These are phyloP conservation scores for Myriosclerotinia scirpicola DNA, from an alignment of 2,329 filamentous ascomycete species.

Conservation along the genomic window DNA sequence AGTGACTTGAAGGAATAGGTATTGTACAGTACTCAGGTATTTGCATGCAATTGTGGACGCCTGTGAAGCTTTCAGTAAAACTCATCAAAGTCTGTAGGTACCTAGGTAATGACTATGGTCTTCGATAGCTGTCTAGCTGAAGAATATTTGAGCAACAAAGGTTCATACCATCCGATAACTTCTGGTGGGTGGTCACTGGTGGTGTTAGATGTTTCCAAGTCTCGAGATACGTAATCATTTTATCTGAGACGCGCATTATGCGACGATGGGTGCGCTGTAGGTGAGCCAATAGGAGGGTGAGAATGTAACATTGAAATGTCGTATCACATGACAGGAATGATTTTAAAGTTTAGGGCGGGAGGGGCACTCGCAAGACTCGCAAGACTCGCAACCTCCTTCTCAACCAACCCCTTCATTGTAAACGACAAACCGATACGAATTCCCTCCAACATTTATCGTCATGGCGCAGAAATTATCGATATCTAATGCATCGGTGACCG, in stretches of 20 bases:
- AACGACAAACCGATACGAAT: background rate
- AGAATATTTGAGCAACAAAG: background rate
- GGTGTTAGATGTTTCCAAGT: background rate
- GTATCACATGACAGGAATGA: background rate
- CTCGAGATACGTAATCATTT: background rate
- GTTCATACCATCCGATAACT: background rate
- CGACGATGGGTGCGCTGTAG: background rate
- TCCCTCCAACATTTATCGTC: background rate
- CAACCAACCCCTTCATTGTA: background rate
- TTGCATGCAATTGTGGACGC: background rate
- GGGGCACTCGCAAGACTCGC: background rate
- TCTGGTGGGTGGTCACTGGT: too few species aligned
- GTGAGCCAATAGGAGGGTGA: background rate
- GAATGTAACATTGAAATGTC: background rate
- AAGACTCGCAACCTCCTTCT: background rate
- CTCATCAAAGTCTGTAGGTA: background rate
- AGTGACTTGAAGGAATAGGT: background rate
- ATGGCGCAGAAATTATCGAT: background rate
- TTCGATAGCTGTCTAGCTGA: background rate
- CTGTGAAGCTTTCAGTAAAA: background rate
- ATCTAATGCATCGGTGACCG: slow-evolving; percentile 1
- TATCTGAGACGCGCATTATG: background rate
- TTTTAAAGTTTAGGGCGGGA: background rate
- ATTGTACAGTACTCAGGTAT: background rate
- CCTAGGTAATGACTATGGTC: background rate